Conservation (phyloP, 768 basidiomycete species). For the Serpula lacrymans region DNA sequence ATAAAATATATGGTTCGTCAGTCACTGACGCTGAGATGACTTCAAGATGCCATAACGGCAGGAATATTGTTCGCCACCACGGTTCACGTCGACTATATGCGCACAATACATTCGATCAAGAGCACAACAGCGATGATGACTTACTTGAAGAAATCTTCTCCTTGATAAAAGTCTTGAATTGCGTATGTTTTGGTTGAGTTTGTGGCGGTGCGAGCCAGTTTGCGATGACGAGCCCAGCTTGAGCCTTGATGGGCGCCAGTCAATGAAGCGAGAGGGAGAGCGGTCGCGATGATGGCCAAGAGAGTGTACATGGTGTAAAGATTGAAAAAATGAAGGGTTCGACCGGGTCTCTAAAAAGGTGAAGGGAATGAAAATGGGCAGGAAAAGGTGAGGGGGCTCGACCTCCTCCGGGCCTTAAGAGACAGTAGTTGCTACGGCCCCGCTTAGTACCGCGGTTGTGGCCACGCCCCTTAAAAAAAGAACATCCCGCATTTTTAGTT, state of each 20-base stretch:
- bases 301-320: conserved; percentile 27
- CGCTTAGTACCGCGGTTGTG: neutral
- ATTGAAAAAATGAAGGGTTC: conserved; percentile 1
- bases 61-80: too few species aligned
- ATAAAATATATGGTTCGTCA: neutral
- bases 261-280: conserved; percentile 32
- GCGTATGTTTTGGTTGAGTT: conserved; percentile 26
- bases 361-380: neutral
- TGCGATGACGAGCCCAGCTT: conserved; percentile 25
- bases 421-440: neutral
- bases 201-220: conserved; percentile 16
- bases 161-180: conserved; percentile 40
- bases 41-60: too few species aligned
- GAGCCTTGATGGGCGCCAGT: conserved; percentile 30
- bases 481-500: neutral
- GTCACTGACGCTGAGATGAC: neutral
- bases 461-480: neutral
- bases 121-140: conserved; percentile 11
- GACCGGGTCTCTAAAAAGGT: neutral
- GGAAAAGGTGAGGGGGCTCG: too few species aligned
- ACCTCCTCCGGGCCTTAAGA: too few species aligned
- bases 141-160: conserved; percentile 60
- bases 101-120: neutral
- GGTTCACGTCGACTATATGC: too few species aligned
- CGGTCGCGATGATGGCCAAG: conserved; percentile 27